Base-by-base conservation (phyloP, 2,329 filamentous ascomycete species). In the Atkinsonella hypoxylon region DNA sequence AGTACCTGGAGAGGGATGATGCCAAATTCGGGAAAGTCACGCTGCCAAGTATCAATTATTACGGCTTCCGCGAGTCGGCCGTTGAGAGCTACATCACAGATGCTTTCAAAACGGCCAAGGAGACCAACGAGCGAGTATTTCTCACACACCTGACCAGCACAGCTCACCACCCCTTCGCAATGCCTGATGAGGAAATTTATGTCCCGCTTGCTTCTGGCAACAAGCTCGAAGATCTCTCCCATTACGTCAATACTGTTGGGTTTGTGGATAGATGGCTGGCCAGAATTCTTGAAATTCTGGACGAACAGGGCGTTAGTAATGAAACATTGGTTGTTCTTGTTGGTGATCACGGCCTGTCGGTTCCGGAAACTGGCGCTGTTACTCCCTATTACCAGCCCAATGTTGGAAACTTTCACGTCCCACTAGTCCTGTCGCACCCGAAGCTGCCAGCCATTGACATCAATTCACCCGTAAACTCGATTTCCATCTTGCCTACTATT, bases 61-160 rank as follows among this genome's bases (percentile, higher is more conserved):
- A 66, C 5, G 63, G 61, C 9, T 62, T 66, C 51, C 55, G 62
- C 47, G 65, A 68, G 51, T 56, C 59, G 6, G 59, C 57, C 0
- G 48, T 67, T 13, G 58, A 62, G 43, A 58, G 66, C 13, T 67
- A 68, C n/a, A 57, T 67, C 36, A 55, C 53, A 3, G 63, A 68
- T 44, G 55, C 59, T 13, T 66, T 67, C 20, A 51, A 51, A 1
- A 52, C 55, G 3, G 64, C 65, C 9, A 60, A 56, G 31, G 55
- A 61, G 39, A 60, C 59, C 1, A 57, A 66, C 13, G 59, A 65
- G 40, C 58, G 65, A 10, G 55, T 67, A 0, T 68, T 67, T 32
- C 49, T 68, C 1, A 62, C 64, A 1, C 66, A 68, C 51, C 50
- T 68, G 3, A 68, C 66, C 3, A 67, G 64, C 52, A 67, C 65